These are phyloP conservation scores for Botryobasidium botryosum DNA, from an alignment of 768 basidiomycete genomes.

Conservation along the genomic window DNA sequence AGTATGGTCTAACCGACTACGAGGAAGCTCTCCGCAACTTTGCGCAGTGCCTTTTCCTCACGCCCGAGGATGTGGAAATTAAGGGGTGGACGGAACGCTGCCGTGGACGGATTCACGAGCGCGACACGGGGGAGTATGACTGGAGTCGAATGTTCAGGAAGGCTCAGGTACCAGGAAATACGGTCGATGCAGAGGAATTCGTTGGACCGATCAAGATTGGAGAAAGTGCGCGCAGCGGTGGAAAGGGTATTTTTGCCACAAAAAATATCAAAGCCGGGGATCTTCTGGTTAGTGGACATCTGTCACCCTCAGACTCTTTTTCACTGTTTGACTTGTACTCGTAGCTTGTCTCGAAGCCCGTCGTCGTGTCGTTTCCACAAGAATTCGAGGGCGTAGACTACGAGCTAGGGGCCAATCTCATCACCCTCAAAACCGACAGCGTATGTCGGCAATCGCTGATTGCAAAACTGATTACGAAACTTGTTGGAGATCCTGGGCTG, in stretches of 20 bases:
- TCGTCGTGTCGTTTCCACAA: background rate
- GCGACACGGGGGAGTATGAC: no score
- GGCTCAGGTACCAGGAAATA: no score
- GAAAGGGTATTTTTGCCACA: constrained; percentile 10
- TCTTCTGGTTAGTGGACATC: constrained; percentile 4
- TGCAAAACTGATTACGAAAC: no score
- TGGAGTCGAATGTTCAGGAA: no score
- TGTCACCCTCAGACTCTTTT: background rate
- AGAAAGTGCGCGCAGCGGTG: constrained; percentile 10
- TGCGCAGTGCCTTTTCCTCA: no score
- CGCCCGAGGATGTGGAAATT: no score
- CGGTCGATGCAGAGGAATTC: constrained; percentile 4
- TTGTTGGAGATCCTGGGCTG: no score
- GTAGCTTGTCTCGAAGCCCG: background rate
- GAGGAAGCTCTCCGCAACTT: no score
- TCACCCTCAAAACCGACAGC: background rate
- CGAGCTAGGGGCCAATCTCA: background rate
- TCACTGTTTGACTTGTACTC: background rate
- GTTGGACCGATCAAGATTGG: constrained; percentile 6
- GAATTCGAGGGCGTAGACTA: background rate
- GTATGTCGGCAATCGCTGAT: background rate
- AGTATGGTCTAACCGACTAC: constrained; percentile 3
- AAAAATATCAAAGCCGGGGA: constrained; percentile 1
- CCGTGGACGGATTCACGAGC: no score
- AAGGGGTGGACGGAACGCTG: no score